Percentiles rank a stretch among this genome's conserved stretches.
Evolutionary conservation across 805 yeast species (phyloP).

Genomic region (Kodamaea fukazawae): DNA sequence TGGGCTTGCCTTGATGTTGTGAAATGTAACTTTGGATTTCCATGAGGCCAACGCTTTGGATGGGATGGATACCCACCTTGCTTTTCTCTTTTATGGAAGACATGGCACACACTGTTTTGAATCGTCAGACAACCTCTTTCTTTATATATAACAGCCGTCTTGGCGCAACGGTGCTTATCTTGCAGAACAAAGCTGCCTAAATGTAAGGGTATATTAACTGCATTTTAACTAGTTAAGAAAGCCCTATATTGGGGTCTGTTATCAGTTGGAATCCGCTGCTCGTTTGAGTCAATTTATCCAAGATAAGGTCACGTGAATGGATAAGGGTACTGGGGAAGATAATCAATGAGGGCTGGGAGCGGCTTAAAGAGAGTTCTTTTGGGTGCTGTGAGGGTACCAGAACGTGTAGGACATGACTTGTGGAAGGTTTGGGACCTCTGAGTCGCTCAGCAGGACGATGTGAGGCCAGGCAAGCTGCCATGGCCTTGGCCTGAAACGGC

Average conservation of each 20-base stretch:
- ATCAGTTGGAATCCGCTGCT: background rate
- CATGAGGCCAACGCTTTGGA: conserved; percentile 10
- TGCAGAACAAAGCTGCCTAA: background rate
- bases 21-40: conserved; percentile 7
- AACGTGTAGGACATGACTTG: too few relatives aligned
- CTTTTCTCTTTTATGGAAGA: conserved; percentile 4
- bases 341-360: too few relatives aligned
- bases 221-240: background rate
- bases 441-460: too few relatives aligned
- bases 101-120: conserved; percentile 12
- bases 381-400: too few relatives aligned
- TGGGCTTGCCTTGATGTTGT: background rate
- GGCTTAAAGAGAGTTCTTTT: too few relatives aligned
- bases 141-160: background rate
- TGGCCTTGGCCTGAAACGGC: too few relatives aligned
- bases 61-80: conserved; percentile 7
- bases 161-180: background rate
- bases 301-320: conserved; percentile 2
- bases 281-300: background rate
- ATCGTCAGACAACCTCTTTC: background rate
- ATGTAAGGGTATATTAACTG: background rate
- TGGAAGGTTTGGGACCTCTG: too few relatives aligned
- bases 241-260: background rate
- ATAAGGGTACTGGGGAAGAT: background rate
- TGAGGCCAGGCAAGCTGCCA: too few relatives aligned